Percentiles rank a stretch among this genome's conserved stretches.
Conservation (phyloP, 2,329 filamentous ascomycete species). For the Fusarium sp. region DNA sequence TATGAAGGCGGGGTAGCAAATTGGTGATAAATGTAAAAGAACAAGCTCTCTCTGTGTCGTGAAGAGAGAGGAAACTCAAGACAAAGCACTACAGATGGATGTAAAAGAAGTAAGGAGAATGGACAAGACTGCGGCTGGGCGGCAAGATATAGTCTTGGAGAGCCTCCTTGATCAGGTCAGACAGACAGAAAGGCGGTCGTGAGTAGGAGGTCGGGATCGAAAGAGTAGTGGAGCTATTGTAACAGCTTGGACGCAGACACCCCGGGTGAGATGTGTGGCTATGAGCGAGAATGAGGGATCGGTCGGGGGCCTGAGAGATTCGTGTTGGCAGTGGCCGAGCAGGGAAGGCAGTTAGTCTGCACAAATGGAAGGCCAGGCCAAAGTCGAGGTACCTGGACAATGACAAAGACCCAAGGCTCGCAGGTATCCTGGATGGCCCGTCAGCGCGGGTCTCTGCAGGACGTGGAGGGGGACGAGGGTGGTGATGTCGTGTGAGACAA, state of each 20-base stretch:
- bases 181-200: slow-evolving; percentile 48
- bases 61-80: slow-evolving; percentile 16
- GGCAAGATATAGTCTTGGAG: slow-evolving; percentile 43
- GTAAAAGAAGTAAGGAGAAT: slow-evolving; percentile 18
- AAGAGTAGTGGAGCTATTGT: slow-evolving; percentile 45
- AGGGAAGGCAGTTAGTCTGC: slow-evolving; percentile 27
- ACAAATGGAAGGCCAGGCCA: slow-evolving; percentile 17
- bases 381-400: slow-evolving; percentile 15
- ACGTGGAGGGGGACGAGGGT: slow-evolving; percentile 17
- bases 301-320: slow-evolving; percentile 34
- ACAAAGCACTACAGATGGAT: slow-evolving; percentile 26
- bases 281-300: slow-evolving; percentile 31
- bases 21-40: slow-evolving; percentile 6
- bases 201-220: slow-evolving; percentile 43
- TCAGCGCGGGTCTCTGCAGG: slow-evolving; percentile 44
- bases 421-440: slow-evolving; percentile 36
- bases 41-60: slow-evolving; percentile 13
- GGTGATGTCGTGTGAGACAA: slow-evolving; percentile 30
- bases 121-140: slow-evolving; percentile 25
- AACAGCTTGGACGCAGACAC: slow-evolving; percentile 29
- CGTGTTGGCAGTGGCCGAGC: slow-evolving; percentile 26
- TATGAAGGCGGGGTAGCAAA: slow-evolving; percentile 27
- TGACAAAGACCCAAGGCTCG: slow-evolving; percentile 33
- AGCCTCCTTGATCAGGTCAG: slow-evolving; percentile 42
- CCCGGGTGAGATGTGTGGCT: slow-evolving; percentile 40